Conservation (phyloP, 441 rosid species). For the Bocquillonia castaneifolia region DNA sequence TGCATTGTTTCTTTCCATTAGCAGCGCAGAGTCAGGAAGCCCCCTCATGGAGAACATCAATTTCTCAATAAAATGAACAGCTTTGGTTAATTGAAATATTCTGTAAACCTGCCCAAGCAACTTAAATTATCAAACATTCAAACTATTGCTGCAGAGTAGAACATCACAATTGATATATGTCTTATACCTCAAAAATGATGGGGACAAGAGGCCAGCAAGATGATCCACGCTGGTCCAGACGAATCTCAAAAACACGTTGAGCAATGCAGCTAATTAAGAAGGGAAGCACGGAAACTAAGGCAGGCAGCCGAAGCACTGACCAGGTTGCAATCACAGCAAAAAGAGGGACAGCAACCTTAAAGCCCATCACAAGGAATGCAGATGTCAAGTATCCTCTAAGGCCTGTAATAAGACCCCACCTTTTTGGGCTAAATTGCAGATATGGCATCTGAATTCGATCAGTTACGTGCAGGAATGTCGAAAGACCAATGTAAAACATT, state of each 20-base stretch:
- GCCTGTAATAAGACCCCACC: constrained; percentile 87
- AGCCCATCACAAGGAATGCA: constrained; percentile 53
- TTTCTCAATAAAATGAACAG: constrained; percentile 63
- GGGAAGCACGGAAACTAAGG: constrained; percentile 60
- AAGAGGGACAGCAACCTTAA: constrained; percentile 56
- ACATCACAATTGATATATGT: not conserved
- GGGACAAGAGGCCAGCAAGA: constrained; percentile 87
- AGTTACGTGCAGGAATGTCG: constrained; percentile 52
- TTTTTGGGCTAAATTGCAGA: constrained; percentile 69
- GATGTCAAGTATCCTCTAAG: constrained; percentile 64
- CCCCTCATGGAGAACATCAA: constrained; percentile 62
- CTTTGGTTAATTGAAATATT: constrained; percentile 73
- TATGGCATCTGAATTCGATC: constrained; percentile 69
- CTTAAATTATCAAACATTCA: constrained; percentile 6
- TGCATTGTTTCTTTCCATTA: constrained; percentile 52
- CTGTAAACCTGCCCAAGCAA: constrained; percentile 61
- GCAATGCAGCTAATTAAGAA: constrained; percentile 64
- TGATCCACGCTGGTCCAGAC: constrained; percentile 46
- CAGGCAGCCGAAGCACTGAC: constrained; percentile 65
- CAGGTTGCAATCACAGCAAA: constrained; percentile 52
- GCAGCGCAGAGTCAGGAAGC: constrained; percentile 43
- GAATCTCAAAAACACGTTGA: constrained; percentile 57
- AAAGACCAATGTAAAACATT: constrained; percentile 63
- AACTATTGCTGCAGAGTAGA: constrained; percentile 5
- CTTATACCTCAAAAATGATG: constrained; percentile 69